phyloP scores from a whole-genome alignment of 768 basidiomycete genomes.

The Hysterangium stoloniferum region DNA sequence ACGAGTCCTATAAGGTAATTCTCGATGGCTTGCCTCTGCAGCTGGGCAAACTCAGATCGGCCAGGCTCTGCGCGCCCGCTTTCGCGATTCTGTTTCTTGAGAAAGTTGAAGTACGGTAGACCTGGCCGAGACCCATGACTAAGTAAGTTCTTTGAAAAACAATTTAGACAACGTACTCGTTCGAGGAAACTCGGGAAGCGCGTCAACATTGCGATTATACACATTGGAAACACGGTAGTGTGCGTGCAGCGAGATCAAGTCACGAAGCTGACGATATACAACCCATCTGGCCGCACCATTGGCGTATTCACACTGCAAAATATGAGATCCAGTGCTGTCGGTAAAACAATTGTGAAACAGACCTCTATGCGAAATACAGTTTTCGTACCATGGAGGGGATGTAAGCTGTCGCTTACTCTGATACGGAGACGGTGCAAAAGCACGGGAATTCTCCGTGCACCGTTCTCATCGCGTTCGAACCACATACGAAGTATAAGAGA shows the following conservation, averaged over 20 bases:
- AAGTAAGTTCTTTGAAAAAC: not conserved
- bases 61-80: slow-evolving; percentile 42
- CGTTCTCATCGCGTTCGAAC: slow-evolving; percentile 83
- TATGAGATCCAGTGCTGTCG: not conserved
- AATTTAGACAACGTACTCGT: slow-evolving; percentile 27
- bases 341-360: not conserved
- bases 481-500: slow-evolving; percentile 72
- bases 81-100: slow-evolving; percentile 53
- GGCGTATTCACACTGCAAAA: slow-evolving; percentile 78
- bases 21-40: slow-evolving; percentile 79
- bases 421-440: slow-evolving; percentile 77
- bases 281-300: slow-evolving; percentile 92
- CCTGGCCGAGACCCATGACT: slow-evolving; percentile 31
- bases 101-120: slow-evolving; percentile 85
- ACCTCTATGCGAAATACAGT: slow-evolving; percentile 80
- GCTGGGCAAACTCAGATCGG: slow-evolving; percentile 68
- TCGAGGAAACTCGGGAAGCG: slow-evolving; percentile 86
- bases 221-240: slow-evolving; percentile 85
- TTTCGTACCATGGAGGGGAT: slow-evolving; percentile 68
- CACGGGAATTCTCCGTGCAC: slow-evolving; percentile 70
- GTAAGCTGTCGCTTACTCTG: slow-evolving; percentile 77
- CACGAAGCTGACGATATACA: slow-evolving; percentile 85
- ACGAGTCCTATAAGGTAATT: slow-evolving; percentile 84
- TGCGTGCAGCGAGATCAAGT: slow-evolving; percentile 83
- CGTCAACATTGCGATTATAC: slow-evolving; percentile 61